Evolutionary conservation across 2,329 filamentous ascomycete genomes (phyloP).

Genomic region (Teratosphaeria viscida): DNA sequence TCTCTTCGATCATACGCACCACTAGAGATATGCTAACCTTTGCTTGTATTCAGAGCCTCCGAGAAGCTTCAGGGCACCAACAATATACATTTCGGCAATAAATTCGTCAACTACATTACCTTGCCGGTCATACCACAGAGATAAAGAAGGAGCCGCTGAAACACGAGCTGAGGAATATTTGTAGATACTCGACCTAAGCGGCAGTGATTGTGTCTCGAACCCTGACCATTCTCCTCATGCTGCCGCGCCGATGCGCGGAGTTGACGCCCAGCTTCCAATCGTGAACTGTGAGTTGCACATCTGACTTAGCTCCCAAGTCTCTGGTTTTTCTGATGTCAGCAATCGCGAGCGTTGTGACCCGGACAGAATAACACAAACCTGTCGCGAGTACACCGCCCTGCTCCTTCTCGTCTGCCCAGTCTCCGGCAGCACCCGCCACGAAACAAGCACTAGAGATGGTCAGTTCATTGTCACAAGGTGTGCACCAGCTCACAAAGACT

Average conservation of each 20-base stretch:
- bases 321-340: constrained; percentile 36
- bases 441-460: constrained; percentile 40
- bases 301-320: not conserved
- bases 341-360: constrained; percentile 47
- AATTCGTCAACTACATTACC: constrained; percentile 41
- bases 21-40: constrained; percentile 33
- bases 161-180: not conserved
- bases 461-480: not conserved
- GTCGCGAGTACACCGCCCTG: not conserved
- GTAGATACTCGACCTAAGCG: constrained; percentile 31
- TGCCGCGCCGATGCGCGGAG: constrained; percentile 25
- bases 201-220: constrained; percentile 50
- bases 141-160: not conserved
- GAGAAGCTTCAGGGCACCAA: constrained; percentile 42
- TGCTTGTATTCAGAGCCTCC: constrained; percentile 34
- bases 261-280: constrained; percentile 34
- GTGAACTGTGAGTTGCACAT: constrained; percentile 8
- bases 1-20: constrained; percentile 41
- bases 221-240: constrained; percentile 45
- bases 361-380: constrained; percentile 38
- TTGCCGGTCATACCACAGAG: constrained; percentile 43
- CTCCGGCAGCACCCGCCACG: constrained; percentile 39
- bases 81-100: constrained; percentile 43
- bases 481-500: not conserved
- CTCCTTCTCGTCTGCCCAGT: not conserved